These are phyloP conservation scores for Alternaria ventricosa DNA, from an alignment of 2,329 filamentous ascomycete genomes.

Conservation along the genomic window DNA sequence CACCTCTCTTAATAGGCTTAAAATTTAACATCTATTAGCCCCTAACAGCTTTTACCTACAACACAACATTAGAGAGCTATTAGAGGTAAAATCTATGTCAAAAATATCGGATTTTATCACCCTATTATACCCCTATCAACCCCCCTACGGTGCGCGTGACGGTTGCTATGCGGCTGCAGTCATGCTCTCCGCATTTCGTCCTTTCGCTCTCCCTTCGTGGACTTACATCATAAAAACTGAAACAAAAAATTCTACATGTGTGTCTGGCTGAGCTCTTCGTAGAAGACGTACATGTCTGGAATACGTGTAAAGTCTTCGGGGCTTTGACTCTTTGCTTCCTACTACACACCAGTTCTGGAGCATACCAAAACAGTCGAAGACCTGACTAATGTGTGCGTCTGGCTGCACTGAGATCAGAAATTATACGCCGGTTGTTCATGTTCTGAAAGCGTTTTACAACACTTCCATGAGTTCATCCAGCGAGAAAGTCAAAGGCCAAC, in stretches of 20 bases:
- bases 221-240: too few species aligned
- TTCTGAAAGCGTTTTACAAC: rapidly evolving
- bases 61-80: too few species aligned
- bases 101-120: too few species aligned
- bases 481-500: neutral
- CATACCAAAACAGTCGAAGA: neutral
- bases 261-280: neutral
- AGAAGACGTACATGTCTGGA: rapidly evolving
- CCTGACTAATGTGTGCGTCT: neutral
- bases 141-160: too few species aligned
- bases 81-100: too few species aligned
- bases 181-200: rapidly evolving
- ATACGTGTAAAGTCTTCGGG: neutral
- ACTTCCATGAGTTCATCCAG: rapidly evolving
- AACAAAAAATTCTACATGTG: too few species aligned
- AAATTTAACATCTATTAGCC: too few species aligned
- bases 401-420: rapidly evolving
- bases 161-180: neutral
- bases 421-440: rapidly evolving
- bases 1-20: too few species aligned
- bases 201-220: neutral
- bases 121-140: too few species aligned
- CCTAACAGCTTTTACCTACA: too few species aligned
- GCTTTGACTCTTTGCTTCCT: neutral
- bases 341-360: neutral